Base-by-base conservation (phyloP, 345 rosid genomes). In the Brassica incana region DNA sequence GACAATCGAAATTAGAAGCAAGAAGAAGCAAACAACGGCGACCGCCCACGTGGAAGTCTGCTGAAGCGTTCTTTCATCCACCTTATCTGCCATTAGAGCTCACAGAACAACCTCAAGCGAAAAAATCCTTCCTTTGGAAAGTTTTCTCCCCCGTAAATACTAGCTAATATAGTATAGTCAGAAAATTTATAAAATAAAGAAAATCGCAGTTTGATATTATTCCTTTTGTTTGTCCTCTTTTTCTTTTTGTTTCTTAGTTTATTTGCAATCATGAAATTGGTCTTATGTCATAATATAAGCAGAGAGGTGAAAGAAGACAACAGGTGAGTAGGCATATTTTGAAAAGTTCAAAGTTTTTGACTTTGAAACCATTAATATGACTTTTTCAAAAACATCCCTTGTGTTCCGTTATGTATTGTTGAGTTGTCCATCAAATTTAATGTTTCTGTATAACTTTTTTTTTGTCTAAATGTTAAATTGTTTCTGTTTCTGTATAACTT, bases 21-120 rank as follows among this genome's bases (percentile, higher is more conserved):
- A 73, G 77, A 90, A 2, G 75, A 90, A 86, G 78, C 93, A 92
- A 81, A 93, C 90, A 0, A 87, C 83, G 0, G 98, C 94, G 6
- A 93, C 87, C 3, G 95, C 95, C 98, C 98, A 93, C 58, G 97
- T 93, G 3, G 97, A 86, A 3, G 98, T 91, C 48, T 56, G 80
- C 73, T 89, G 78, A 3, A 91, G 69, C 15, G 95, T 67, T 30
- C 64, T 67, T 72, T 80, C 91, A 3, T 50, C 68, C 11, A 40
- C 82, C 8, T 25, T 2, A 4, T 23, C 52, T 58, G 84, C 50
- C 84, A 81, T 81, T 67, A 64, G 45, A 75, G 69, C 72, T 75
- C 63, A 30, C 54, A 70, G 62, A 56, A 58, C n/a, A 64, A 75
- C 9, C 59, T 23, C 56, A 67, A 73, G 29, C 32, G 25, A 36